These are phyloP conservation scores for Fusarium albosuccineum DNA, from an alignment of 2,329 filamentous ascomycete species.

Conservation along the genomic window DNA sequence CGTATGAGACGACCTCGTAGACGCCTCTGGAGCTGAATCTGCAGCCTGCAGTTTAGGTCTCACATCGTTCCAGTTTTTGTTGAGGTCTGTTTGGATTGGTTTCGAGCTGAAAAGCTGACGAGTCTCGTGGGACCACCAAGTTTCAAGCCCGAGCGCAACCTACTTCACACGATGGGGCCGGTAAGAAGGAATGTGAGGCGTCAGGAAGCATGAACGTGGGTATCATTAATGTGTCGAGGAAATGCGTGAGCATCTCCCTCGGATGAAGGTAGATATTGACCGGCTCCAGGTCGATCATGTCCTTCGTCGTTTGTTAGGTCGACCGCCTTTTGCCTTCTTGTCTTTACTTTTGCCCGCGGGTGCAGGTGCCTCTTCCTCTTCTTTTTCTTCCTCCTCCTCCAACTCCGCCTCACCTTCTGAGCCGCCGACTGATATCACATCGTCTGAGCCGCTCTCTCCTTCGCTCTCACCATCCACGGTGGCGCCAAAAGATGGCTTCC, in stretches of 20 bases:
- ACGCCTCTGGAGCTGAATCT: no score
- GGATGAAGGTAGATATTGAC: slow-evolving; percentile 33
- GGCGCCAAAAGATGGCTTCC: slow-evolving; percentile 49
- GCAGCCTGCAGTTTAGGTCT: no score
- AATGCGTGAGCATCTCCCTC: slow-evolving; percentile 34
- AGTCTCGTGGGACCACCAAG: neutral
- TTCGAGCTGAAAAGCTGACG: neutral
- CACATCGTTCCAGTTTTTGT: no score
- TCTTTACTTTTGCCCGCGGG: slow-evolving; percentile 30
- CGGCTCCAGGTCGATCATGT: slow-evolving; percentile 37
- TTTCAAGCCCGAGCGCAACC: neutral
- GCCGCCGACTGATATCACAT: slow-evolving; percentile 47
- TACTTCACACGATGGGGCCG: neutral
- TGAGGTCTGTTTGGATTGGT: no score
- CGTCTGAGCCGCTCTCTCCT: slow-evolving; percentile 57
- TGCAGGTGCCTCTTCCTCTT: slow-evolving; percentile 28
- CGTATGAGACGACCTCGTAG: no score
- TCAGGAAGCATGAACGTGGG: slow-evolving; percentile 38
- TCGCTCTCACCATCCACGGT: slow-evolving; percentile 53
- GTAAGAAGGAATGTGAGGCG: neutral
- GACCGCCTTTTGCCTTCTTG: slow-evolving; percentile 37
- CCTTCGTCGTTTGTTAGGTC: slow-evolving; percentile 45
- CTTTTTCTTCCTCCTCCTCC: slow-evolving; percentile 38
- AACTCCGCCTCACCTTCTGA: slow-evolving; percentile 55
- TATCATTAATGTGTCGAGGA: slow-evolving; percentile 39